Base-by-base conservation (phyloP, 2,329 filamentous ascomycete species). In the Hirsutella minnesotensis region DNA sequence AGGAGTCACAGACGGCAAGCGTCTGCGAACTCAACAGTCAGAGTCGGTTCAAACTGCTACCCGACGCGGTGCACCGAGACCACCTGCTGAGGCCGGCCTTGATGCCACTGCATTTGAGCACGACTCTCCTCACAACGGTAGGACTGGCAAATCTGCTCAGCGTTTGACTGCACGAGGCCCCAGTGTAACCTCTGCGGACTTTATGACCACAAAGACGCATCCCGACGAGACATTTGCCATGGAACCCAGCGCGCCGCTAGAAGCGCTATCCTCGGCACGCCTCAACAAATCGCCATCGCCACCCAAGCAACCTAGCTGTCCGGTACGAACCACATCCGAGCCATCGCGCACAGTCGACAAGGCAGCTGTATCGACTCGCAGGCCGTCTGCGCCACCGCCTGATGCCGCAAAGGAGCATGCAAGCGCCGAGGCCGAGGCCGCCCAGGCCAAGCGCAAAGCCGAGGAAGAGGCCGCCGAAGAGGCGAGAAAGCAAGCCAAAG, bases 281-380 rank as follows among this genome's bases (percentile, higher is more conserved):
- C 55, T 70, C 4, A 71, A 72, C 52, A 66, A 64, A 40, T 60
- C 65, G 15, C 55, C 63, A 1, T 57, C 62, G 1, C 59, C 59
- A 4, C 46, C 53, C 4, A 65, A 61, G 41, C 50, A 51, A 7
- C 40, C 42, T 5, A 18, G 38, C 33, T 34, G 34, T 12, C 34
- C 53, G 33, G 29, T 48, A 27, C 50, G 56, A 38, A 53, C 52
- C 35, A 65, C 66, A 49, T 73, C 70, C 3, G 65, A 69, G 39
- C 63, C 58, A 15, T 54, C 49, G 48, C 9, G 44, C 46, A 2
- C 19, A 24, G 31, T 38, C 18, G 47, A 48, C 9, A 46, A 44
- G 15, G 24, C 46, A 16, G 34, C 27, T 7, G n/a, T 39, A 21
- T 10, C 41, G 16, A 38, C 24, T n/a, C 43, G 44, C 2, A 39